Evolutionary conservation across 345 rosid species (phyloP).

Genomic region (Sisymbrium irio): DNA sequence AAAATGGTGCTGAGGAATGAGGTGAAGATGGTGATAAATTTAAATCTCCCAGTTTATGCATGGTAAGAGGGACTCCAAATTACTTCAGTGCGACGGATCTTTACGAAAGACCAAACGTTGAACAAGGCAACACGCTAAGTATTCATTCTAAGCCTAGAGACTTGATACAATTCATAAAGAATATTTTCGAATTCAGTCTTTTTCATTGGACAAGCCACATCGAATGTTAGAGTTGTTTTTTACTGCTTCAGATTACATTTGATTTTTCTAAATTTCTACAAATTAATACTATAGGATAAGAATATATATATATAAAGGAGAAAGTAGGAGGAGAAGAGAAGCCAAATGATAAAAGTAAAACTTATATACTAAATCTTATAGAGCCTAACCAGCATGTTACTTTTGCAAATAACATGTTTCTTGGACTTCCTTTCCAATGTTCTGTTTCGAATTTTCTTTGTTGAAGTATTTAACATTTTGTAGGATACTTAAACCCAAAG

Average conservation of each 20-base stretch:
- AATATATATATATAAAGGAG: background rate
- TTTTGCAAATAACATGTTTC: too few species aligned
- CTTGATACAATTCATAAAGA: background rate
- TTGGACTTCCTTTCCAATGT: too few species aligned
- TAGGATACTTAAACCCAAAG: too few species aligned
- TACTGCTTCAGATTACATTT: background rate
- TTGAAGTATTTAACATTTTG: too few species aligned
- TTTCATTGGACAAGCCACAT: background rate
- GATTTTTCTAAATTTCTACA: background rate
- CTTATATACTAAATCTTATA: too few species aligned
- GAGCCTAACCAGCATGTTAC: too few species aligned
- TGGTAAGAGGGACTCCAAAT: background rate
- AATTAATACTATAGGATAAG: background rate
- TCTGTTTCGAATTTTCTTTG: too few species aligned
- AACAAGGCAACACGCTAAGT: background rate
- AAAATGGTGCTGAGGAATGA: background rate
- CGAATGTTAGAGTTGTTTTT: background rate
- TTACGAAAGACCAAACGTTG: background rate
- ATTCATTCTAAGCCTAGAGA: background rate
- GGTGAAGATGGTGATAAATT: background rate
- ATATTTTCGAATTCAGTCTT: background rate
- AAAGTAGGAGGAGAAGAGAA: too few species aligned
- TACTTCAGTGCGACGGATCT: background rate
- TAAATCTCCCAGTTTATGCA: background rate
- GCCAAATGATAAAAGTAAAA: too few species aligned